Evolutionary conservation across 2,329 filamentous ascomycete species (phyloP).

Genomic region (Escovopsis weberi): DNA sequence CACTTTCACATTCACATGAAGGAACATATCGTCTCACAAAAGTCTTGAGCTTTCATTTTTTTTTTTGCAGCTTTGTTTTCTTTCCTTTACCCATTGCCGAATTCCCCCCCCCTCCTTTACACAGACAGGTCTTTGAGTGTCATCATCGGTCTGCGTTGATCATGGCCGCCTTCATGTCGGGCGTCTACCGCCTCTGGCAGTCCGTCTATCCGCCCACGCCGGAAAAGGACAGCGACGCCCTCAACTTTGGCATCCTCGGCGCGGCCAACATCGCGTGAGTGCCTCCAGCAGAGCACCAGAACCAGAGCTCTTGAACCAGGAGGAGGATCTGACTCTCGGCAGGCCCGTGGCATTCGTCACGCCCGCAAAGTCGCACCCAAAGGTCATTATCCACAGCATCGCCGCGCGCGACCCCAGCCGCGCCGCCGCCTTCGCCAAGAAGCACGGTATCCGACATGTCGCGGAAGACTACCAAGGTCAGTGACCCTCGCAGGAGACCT

Average conservation of each 20-base stretch:
- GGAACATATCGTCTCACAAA: too few relatives aligned
- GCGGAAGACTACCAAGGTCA: constrained; percentile 31
- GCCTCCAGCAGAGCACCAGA: too few relatives aligned
- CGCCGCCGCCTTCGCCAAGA: constrained; percentile 35
- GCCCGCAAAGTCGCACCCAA: constrained; percentile 37
- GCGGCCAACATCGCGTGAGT: constrained; percentile 25
- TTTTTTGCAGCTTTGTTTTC: too few relatives aligned
- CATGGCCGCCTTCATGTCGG: too few relatives aligned
- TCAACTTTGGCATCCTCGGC: constrained; percentile 28
- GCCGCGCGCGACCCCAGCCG: constrained; percentile 33
- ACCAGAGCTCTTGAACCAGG: background rate
- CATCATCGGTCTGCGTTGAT: too few relatives aligned
- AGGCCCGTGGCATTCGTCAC: constrained; percentile 28
- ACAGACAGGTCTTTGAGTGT: too few relatives aligned
- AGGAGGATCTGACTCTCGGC: background rate
- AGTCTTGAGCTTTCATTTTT: too few relatives aligned
- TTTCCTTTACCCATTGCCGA: too few relatives aligned
- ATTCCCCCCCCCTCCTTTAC: too few relatives aligned
- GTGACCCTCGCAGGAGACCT: constrained; percentile 15
- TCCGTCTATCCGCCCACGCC: constrained; percentile 1
- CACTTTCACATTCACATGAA: too few relatives aligned
- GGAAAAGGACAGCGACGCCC: constrained; percentile 8
- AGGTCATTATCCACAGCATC: constrained; percentile 36
- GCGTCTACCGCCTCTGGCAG: constrained; percentile 1
- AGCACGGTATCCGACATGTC: constrained; percentile 35